Evolutionary conservation across 768 basidiomycete species (phyloP).

Genomic region (Coprinopsis sp.): DNA sequence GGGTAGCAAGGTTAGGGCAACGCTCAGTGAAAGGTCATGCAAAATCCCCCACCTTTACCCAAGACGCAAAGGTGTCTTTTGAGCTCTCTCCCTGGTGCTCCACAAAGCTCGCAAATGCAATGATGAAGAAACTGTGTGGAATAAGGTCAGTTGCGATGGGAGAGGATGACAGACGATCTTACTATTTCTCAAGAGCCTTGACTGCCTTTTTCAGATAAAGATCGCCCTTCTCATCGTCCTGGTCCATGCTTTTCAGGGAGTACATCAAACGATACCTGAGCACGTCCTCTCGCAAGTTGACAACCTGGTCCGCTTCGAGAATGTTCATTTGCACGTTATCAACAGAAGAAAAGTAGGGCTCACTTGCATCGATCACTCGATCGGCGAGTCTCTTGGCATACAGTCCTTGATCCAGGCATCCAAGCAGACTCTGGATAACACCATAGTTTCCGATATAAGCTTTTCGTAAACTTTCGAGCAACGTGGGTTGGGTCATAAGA

Average conservation of each 20-base stretch:
- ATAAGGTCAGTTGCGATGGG: background rate
- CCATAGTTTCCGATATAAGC: constrained; percentile 92
- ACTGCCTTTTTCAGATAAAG: constrained; percentile 59
- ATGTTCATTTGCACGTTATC: background rate
- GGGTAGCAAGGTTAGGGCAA: background rate
- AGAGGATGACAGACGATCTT: constrained; percentile 20
- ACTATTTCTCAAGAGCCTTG: constrained; percentile 88
- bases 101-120: constrained; percentile 89
- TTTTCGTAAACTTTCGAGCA: constrained; percentile 84
- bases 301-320: constrained; percentile 77
- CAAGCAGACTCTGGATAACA: constrained; percentile 84
- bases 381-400: constrained; percentile 89
- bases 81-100: constrained; percentile 53
- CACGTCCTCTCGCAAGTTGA: constrained; percentile 88
- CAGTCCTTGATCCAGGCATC: constrained; percentile 85
- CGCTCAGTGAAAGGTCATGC: no score
- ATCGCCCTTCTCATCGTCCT: constrained; percentile 58
- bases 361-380: constrained; percentile 74
- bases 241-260: constrained; percentile 73
- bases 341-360: constrained; percentile 14
- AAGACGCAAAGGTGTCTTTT: constrained; percentile 71
- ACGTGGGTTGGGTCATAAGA: constrained; percentile 70
- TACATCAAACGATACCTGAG: constrained; percentile 80
- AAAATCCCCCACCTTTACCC: constrained; percentile 62
- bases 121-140: constrained; percentile 75